Evolutionary conservation across 768 basidiomycete genomes (phyloP).

Genomic region (Suillus luteus): DNA sequence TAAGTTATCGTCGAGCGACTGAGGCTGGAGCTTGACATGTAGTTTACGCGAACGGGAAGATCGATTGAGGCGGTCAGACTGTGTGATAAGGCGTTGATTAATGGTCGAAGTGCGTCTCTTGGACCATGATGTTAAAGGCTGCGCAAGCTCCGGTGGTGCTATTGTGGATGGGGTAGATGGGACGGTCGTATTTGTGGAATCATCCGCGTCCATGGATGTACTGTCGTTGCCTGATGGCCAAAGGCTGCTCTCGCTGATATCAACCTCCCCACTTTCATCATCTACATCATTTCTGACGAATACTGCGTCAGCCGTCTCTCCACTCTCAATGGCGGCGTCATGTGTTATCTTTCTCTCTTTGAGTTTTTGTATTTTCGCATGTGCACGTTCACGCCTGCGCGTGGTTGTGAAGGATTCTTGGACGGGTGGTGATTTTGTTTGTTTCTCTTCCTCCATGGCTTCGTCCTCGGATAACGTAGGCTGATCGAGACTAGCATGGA

Average conservation of each 20-base stretch:
- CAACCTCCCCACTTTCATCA: conserved; percentile 64
- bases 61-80: conserved; percentile 15
- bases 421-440: conserved; percentile 10
- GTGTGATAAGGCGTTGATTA: conserved; percentile 11
- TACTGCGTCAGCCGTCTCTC: conserved; percentile 41
- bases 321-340: conserved; percentile 35
- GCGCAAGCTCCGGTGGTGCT: conserved; percentile 4
- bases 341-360: conserved; percentile 52
- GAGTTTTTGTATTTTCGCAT: conserved; percentile 55
- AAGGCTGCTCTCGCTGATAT: conserved; percentile 43
- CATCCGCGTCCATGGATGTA: conserved; percentile 21
- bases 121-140: neutral
- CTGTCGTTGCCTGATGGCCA: conserved; percentile 20
- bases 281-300: conserved; percentile 57
- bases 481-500: conserved; percentile 20
- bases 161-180: conserved; percentile 11
- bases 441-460: conserved; percentile 15
- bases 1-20: conserved; percentile 14
- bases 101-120: neutral
- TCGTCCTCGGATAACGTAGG: conserved; percentile 39
- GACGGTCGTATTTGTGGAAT: conserved; percentile 2
- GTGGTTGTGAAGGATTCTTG: conserved; percentile 21
- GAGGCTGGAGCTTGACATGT: conserved; percentile 32
- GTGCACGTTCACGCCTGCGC: conserved; percentile 44
- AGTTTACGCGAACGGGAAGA: conserved; percentile 33